phyloP scores from a whole-genome alignment of 805 yeast species.

The Teunomyces pallodes region DNA sequence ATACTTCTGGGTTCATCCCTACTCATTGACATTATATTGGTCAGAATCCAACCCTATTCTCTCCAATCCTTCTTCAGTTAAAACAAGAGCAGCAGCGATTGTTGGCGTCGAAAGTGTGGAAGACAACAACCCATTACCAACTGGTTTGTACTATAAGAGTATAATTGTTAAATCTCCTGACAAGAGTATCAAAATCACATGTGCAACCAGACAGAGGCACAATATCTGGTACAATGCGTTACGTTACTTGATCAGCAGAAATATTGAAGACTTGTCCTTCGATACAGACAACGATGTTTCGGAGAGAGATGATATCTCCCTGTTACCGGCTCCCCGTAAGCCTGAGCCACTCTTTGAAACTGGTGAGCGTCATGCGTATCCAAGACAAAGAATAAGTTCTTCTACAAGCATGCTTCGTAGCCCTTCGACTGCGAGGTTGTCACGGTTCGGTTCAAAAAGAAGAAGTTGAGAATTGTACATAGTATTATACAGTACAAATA shows the following conservation, averaged over 20 bases:
- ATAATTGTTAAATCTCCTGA: conserved; percentile 70
- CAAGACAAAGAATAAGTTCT: conserved; percentile 13
- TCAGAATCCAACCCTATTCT: conserved; percentile 74
- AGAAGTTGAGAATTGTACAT: conserved; percentile 1
- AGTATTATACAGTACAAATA: neutral
- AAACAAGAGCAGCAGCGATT: conserved; percentile 79
- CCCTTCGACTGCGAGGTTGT: conserved; percentile 6
- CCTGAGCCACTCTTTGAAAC: conserved; percentile 10
- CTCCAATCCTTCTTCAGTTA: conserved; percentile 61
- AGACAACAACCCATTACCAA: conserved; percentile 84
- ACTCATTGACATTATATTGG: conserved; percentile 89
- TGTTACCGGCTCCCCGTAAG: conserved; percentile 5
- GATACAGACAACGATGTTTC: conserved; percentile 31
- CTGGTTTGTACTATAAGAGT: conserved; percentile 84
- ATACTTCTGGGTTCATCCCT: conserved; percentile 96
- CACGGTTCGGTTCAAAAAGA: conserved; percentile 9
- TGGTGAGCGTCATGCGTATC: conserved; percentile 15
- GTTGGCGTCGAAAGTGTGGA: conserved; percentile 73
- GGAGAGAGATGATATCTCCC: conserved; percentile 13
- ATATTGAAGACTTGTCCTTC: conserved; percentile 53
- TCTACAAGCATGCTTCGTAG: conserved; percentile 8
- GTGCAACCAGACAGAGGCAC: conserved; percentile 84
- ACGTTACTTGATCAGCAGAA: conserved; percentile 67
- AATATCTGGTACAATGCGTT: conserved; percentile 88
- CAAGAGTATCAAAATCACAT: conserved; percentile 72